Conservation (phyloP, 2,329 filamentous ascomycete species). For the Diaporthe amygdali region DNA sequence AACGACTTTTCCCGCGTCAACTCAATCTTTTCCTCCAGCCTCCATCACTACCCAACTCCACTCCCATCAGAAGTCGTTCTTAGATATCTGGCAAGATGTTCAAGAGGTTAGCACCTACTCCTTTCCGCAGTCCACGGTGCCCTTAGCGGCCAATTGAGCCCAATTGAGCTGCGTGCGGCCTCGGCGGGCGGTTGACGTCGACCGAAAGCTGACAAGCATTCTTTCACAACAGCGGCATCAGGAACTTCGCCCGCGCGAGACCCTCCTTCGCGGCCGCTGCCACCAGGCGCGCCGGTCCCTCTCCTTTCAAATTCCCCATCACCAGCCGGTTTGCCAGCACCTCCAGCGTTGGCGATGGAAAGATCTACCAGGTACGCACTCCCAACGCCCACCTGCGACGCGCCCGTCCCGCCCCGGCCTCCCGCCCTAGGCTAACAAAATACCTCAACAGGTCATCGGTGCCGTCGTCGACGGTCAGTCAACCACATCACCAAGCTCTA, state of each 20-base stretch:
- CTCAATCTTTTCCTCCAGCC: constrained; percentile 44
- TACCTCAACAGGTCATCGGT: constrained; percentile 88
- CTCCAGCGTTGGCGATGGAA: constrained; percentile 64
- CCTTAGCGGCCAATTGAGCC: constrained; percentile 48
- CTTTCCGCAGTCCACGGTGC: constrained; percentile 33
- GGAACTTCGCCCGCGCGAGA: constrained; percentile 61
- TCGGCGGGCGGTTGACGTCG: constrained; percentile 18
- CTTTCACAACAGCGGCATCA: constrained; percentile 63
- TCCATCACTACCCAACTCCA: constrained; percentile 51
- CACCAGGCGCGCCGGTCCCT: constrained; percentile 62
- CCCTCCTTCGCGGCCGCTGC: constrained; percentile 61
- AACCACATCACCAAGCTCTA: constrained; percentile 24
- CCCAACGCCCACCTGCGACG: constrained; percentile 8
- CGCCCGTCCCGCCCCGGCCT: not conserved
- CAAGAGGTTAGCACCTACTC: constrained; percentile 71
- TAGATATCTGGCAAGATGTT: constrained; percentile 79
- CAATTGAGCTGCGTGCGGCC: constrained; percentile 53
- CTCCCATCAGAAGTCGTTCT: constrained; percentile 66
- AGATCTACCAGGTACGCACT: constrained; percentile 69
- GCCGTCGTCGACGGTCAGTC: constrained; percentile 96
- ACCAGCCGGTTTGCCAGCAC: constrained; percentile 66
- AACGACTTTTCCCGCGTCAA: constrained; percentile 16
- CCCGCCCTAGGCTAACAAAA: constrained; percentile 53
- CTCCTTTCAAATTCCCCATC: constrained; percentile 59
- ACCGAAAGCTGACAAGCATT: constrained; percentile 32